Evolutionary conservation across 371 early-diverging fungal genomes (phyloP), one percentile per base, ranked within the genome.

Genomic region (Entomophthora muscae): DNA sequence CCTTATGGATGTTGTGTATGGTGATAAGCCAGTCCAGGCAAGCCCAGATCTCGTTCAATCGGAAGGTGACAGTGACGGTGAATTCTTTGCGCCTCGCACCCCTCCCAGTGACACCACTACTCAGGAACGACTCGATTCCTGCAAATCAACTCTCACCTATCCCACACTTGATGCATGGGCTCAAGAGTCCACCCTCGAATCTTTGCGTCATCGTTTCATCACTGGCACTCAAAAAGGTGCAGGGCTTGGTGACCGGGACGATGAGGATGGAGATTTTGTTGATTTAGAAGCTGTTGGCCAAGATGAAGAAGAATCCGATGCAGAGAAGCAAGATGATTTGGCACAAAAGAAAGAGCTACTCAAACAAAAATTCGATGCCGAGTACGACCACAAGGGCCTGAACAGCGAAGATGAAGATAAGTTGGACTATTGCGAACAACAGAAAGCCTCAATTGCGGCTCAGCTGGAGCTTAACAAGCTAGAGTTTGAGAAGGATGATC

Each of bases 361-460:
- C 57, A 91, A 91, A 69, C 83, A 80, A 66, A 93, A 91, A 75
- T 97, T 95, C 68, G 88, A 90, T 70, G 88, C 86, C 32, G 80
- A 93, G 65, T 91, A 91, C 69, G 94, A 91, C 64, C 79, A 80
- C 30, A 42, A 42, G 42, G 17, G 17, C 42, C 42, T 10, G 17
- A 42, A 5, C 42, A 42, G 42, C 30, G 81, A 79, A n/a, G 89
- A 82, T 23, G 85, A 86, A 27, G 86, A 78, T 22, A 78, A 78
- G 61, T 72, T 76, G 72, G 91, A 87, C 73, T 83, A 86, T 71
- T 95, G 89, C 70, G 93, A 95, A 56, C 77, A 82, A 68, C 82
- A 82, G 66, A 97, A 96, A 77, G 86, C 85, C 5, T 86, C 84
- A 61, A 83, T 93, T 69, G 83, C 83, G 32, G 77, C 80, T 67